Percentiles rank a stretch among this genome's conserved stretches.
Conservation (phyloP, 2,329 filamentous ascomycete species). For the Ilyonectria mors-panacis region DNA sequence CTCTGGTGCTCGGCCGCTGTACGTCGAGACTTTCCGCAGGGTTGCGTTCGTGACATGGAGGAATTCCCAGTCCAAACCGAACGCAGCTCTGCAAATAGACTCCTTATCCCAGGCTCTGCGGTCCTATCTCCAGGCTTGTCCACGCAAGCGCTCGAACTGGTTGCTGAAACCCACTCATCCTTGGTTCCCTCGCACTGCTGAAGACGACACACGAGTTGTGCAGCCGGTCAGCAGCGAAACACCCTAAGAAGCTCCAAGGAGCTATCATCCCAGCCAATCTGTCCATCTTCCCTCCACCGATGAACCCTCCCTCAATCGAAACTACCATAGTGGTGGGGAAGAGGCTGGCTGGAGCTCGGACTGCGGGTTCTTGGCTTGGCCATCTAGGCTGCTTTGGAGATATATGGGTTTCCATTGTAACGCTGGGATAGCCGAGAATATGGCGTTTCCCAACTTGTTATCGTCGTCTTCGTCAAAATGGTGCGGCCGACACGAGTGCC, state of each 20-base stretch:
- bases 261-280: not conserved
- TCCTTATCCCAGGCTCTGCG: not conserved
- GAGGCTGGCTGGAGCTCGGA: constrained; percentile 6
- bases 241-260: not conserved
- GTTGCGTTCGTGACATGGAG: constrained; percentile 20
- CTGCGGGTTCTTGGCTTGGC: constrained; percentile 9
- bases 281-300: constrained; percentile 2
- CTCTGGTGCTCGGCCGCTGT: constrained; percentile 21
- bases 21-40: constrained; percentile 40
- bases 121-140: not conserved
- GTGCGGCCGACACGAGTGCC: not conserved
- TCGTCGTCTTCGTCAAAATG: not conserved
- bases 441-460: constrained; percentile 4
- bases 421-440: constrained; percentile 10
- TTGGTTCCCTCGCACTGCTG: constrained; percentile 4
- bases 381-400: not conserved
- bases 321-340: constrained; percentile 13
- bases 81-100: not conserved
- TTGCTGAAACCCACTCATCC: constrained; percentile 9
- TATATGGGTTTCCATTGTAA: constrained; percentile 17
- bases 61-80: constrained; percentile 15
- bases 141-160: not conserved
- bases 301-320: constrained; percentile 6
- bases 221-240: constrained; percentile 19
- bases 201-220: constrained; percentile 25